Percentiles rank a stretch among this genome's conserved stretches.
These are phyloP conservation scores for Chlorencoelia australis DNA, from an alignment of 2,329 filamentous ascomycete species.

Conservation along the genomic window DNA sequence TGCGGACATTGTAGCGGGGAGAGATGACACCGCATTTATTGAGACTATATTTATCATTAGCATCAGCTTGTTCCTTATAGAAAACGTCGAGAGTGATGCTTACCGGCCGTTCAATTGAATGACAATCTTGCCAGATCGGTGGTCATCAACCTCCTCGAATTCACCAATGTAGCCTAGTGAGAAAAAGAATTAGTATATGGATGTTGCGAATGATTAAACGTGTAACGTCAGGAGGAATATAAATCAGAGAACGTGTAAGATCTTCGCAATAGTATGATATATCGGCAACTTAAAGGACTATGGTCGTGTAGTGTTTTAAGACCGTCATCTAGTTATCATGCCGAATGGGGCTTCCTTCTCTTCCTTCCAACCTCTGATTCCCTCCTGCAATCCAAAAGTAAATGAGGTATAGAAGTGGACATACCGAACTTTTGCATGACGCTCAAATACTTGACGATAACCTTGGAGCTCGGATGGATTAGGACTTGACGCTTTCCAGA, in stretches of 20 bases:
- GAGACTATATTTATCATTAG: constrained; percentile 37
- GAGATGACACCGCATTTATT: constrained; percentile 99
- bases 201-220: constrained; percentile 97
- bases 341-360: constrained; percentile 48
- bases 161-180: constrained; percentile 89
- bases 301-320: constrained; percentile 70
- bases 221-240: constrained; percentile 64
- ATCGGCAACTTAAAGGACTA: constrained; percentile 99
- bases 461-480: constrained; percentile 97
- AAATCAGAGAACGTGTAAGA: constrained; percentile 95
- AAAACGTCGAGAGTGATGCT: constrained; percentile 21
- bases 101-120: constrained; percentile 96
- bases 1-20: constrained; percentile 98
- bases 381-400: background rate
- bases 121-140: constrained; percentile 99
- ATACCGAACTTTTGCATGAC: constrained; percentile 99
- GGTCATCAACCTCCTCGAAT: constrained; percentile 99
- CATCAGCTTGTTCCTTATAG: background rate
- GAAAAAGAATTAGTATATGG: constrained; percentile 45
- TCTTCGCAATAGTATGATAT: constrained; percentile 72
- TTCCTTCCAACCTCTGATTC: no score
- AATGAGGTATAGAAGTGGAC: constrained; percentile 32
- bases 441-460: constrained; percentile 98
- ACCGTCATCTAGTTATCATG: constrained; percentile 99
- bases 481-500: constrained; percentile 97